Conservation (phyloP, 768 basidiomycete species). For the Melanogaster broomeanus region DNA sequence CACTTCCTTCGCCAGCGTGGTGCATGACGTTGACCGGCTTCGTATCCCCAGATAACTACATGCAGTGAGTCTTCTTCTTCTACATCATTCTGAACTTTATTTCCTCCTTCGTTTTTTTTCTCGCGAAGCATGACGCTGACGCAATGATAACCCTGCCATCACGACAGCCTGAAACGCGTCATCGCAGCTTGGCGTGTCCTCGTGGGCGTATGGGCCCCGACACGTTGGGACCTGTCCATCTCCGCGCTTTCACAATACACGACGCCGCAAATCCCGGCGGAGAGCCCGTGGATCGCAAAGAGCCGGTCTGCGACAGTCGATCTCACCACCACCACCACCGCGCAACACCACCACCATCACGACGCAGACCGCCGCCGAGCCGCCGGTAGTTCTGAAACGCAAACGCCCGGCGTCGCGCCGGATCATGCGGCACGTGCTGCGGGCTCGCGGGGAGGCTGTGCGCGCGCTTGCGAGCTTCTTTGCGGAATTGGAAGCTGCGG, state of each 20-base stretch:
- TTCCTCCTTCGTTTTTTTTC: neutral
- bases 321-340: slow-evolving; percentile 26
- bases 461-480: slow-evolving; percentile 75
- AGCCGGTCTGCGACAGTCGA: slow-evolving; percentile 33
- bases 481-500: slow-evolving; percentile 55
- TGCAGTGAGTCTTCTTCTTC: slow-evolving; percentile 53
- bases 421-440: slow-evolving; percentile 86
- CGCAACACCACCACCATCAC: no score
- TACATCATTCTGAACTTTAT: slow-evolving; percentile 1
- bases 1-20: slow-evolving; percentile 19
- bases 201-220: slow-evolving; percentile 91
- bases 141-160: slow-evolving; percentile 12
- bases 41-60: slow-evolving; percentile 61
- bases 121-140: slow-evolving; percentile 18
- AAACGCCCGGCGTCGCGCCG: slow-evolving; percentile 72
- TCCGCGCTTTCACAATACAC: slow-evolving; percentile 75
- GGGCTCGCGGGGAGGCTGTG: slow-evolving; percentile 82
- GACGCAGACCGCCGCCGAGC: slow-evolving; percentile 41
- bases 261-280: slow-evolving; percentile 61
- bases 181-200: slow-evolving; percentile 96
- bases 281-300: slow-evolving; percentile 71
- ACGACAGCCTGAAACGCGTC: slow-evolving; percentile 74
- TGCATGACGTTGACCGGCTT: slow-evolving; percentile 19
- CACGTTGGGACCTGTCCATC: slow-evolving; percentile 76
- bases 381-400: slow-evolving; percentile 33